Evolutionary conservation across 768 basidiomycete species (phyloP), one percentile per base, ranked within the genome.

Genomic region (Hydnum rufescens): DNA sequence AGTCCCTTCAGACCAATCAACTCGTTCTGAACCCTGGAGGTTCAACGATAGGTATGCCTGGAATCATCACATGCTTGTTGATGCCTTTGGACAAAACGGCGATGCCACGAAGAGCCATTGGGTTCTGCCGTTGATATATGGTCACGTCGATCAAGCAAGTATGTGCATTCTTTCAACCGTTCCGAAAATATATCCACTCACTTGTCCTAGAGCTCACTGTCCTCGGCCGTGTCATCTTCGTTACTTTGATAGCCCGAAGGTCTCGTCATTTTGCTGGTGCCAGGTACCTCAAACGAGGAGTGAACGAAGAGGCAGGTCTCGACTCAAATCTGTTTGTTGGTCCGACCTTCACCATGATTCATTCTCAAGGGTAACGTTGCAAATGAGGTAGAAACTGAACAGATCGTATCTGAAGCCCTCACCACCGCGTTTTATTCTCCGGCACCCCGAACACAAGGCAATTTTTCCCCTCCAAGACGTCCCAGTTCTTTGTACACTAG

Each of bases 141-240:
- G 95, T 0, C 92, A 93, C 61, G 86, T 97, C 8, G 93, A 97
- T 60, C 95, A 99, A 77, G 89, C 93, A 29, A 97, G 93, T 95
- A 57, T 60, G 89, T 69, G 19, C 5, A 23, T 18, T 50, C 28
- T 50, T 47, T 23, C 30, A 19, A 28, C 30, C 22, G 46, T 23
- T n/a, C 5, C 36, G 13, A 13, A 22, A 13, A 39, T 39, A 13
- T 39, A 39, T 39, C 36, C 13, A 39, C 13, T 39, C 18, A 39
- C 26, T 6, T n/a, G 36, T n/a, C n/a, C 1, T 62, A 99, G 93
- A 97, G 62, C 68, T 97, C 44, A 85, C 82, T 1, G 82, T 96
- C 4, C 74, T 93, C 13, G 82, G 89, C 5, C 78, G 92, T 3
- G 79, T 90, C 16, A 71, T 97, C 16, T 97, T 89, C 62, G 76